These are phyloP conservation scores for Anthracocystis panici-leucophaei DNA, from an alignment of 1,284 basidiomycete species.

Conservation along the genomic window DNA sequence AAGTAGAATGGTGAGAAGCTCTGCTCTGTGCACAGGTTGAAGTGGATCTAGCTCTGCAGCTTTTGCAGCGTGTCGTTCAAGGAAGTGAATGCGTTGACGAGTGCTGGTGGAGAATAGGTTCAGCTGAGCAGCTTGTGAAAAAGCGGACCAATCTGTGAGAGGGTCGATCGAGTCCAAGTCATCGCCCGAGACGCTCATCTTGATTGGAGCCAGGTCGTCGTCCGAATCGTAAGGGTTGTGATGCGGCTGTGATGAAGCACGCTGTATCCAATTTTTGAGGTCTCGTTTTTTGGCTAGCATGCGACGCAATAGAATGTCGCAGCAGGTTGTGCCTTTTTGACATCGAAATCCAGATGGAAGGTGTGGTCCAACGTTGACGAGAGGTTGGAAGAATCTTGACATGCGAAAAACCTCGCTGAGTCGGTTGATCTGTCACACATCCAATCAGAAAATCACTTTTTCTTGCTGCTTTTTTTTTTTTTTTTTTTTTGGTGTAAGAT, in stretches of 20 bases:
- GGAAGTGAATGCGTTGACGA: conserved; percentile 47
- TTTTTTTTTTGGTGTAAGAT: no score
- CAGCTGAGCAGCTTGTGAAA: conserved; percentile 38
- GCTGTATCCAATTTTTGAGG: conserved; percentile 50
- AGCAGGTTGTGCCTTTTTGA: background rate
- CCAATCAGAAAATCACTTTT: conserved; percentile 1
- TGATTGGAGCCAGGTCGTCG: conserved; percentile 60
- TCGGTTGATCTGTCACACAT: conserved; percentile 1
- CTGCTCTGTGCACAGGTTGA: conserved; percentile 76
- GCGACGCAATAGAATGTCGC: conserved; percentile 16
- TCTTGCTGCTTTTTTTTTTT: background rate
- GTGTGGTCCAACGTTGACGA: background rate
- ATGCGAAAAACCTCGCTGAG: background rate
- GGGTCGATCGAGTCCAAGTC: conserved; percentile 30
- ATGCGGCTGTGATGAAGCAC: conserved; percentile 32
- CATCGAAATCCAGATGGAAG: background rate
- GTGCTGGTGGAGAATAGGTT: conserved; percentile 41
- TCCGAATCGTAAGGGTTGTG: conserved; percentile 62
- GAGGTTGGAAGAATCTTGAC: background rate
- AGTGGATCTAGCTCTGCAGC: conserved; percentile 69
- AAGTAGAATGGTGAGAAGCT: conserved; percentile 80
- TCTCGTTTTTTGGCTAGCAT: conserved; percentile 53
- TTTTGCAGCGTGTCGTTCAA: conserved; percentile 38
- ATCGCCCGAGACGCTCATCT: conserved; percentile 44
- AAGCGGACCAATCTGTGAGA: conserved; percentile 54